Evolutionary conservation across 805 yeast genomes (phyloP), one percentile per base, ranked within the genome.

Genomic region (Ogataea henricii): DNA sequence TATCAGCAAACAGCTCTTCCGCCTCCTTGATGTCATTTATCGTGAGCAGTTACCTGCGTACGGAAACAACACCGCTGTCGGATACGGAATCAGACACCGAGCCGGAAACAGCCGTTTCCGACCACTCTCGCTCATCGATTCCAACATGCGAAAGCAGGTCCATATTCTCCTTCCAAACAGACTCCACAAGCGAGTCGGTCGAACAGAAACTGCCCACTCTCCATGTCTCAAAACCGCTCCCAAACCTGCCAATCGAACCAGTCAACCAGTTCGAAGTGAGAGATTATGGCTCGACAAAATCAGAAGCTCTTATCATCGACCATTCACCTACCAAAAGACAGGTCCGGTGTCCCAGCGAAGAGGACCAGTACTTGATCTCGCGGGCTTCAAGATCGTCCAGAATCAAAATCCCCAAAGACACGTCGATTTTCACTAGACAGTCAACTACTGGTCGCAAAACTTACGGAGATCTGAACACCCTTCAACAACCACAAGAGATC

Each of bases 361-460:
- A 39, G 18, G 36, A 16, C 30, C 20, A 26, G 9, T 43, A 37
- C 13, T 26, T 8, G 17, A 23, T 14, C n/a, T 18, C 26, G 26
- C 30, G 18, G 27, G 25, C 39, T 16, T 18, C 23, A 18, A 16
- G 18, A 25, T 34, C 29, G 1, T 44, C 43, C 13, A 43, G 43
- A 21, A 36, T 52, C 29, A 40, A 45, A 27, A 51, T 53, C 20
- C 62, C 60, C 2, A 37, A 55, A 22, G 66, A 63, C 45, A 57
- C 64, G 1, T 42, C 57, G 1, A 47, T 59, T 1, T 62, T 58
- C 32, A 62, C 67, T 7, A 53, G 64, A 45, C 54, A 51, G 5
- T 55, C 60, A n/a, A 49, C 59, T 5, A 49, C 59, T 5, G 46
- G 48, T 27, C 46, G 45, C 20, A 54, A 52, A 17, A 45, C 22